Conservation (phyloP, 805 yeast species). For the Millerozyma miso region DNA sequence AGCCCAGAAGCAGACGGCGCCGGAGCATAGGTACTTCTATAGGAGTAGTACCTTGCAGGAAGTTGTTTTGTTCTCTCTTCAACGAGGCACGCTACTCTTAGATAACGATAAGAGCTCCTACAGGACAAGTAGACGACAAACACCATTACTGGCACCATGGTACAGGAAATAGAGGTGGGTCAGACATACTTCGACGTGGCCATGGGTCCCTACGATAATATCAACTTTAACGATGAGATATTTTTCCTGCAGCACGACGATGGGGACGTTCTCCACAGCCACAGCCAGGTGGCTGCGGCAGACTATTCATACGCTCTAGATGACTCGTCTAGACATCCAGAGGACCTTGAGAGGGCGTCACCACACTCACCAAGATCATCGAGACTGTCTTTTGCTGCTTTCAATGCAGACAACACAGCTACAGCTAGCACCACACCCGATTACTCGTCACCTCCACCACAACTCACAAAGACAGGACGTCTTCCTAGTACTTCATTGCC, state of each 20-base stretch:
- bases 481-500: slow-evolving; percentile 7
- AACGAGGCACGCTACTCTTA: too few relatives aligned
- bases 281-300: not conserved
- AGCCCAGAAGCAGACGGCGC: too few relatives aligned
- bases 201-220: not conserved
- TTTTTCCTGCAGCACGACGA: slow-evolving; percentile 1
- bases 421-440: slow-evolving; percentile 4
- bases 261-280: not conserved
- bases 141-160: not conserved
- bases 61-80: too few relatives aligned
- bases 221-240: slow-evolving; percentile 2
- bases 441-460: slow-evolving; percentile 2
- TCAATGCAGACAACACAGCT: not conserved
- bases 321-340: not conserved
- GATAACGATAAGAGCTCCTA: not conserved
- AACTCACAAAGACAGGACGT: not conserved
- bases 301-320: not conserved
- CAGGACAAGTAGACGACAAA: not conserved
- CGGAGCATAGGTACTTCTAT: too few relatives aligned
- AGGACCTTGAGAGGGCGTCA: not conserved
- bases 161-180: not conserved
- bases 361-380: not conserved
- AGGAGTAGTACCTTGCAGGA: too few relatives aligned
- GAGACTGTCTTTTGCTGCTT: slow-evolving; percentile 1
- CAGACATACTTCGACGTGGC: not conserved